A percentile compares a stretch with the other conserved stretches of the same genome.
These are phyloP conservation scores for Suhomyces bolitotheri DNA, from an alignment of 1,139 yeast genomes.

Conservation along the genomic window DNA sequence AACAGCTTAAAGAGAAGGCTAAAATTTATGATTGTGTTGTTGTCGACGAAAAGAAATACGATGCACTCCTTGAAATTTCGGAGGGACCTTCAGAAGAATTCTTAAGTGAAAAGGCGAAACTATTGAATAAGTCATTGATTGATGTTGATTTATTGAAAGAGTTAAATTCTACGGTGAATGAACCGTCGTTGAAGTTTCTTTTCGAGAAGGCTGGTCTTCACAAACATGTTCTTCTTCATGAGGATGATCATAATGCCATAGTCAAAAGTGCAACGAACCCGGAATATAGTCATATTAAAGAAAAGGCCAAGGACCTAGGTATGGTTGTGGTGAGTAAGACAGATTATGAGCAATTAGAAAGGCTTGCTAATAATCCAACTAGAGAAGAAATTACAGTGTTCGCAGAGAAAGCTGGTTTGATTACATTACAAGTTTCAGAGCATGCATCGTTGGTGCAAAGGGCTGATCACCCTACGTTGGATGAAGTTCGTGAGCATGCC, in stretches of 20 bases:
- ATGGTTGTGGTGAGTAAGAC: conserved; percentile 1
- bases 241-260: conserved; percentile 1
- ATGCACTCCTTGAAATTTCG: conserved; percentile 17
- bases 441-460: conserved; percentile 5
- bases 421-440: conserved; percentile 7
- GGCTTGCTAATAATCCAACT: conserved; percentile 7
- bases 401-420: conserved; percentile 6
- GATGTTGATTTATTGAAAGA: conserved; percentile 22
- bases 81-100: conserved; percentile 33
- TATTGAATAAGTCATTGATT: conserved; percentile 21
- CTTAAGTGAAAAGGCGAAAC: conserved; percentile 20
- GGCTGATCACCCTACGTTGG: conserved; percentile 8
- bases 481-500: conserved; percentile 21
- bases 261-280: conserved; percentile 1
- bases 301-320: conserved; percentile 7
- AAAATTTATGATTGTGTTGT: conserved; percentile 24
- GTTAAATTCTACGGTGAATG: conserved; percentile 15
- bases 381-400: conserved; percentile 3
- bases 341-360: conserved; percentile 3
- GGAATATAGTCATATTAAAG: conserved; percentile 3
- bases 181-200: conserved; percentile 6
- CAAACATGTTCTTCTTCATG: conserved; percentile 4
- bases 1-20: conserved; percentile 23
- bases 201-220: conserved; percentile 4
- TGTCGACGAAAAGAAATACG: conserved; percentile 9